Percentiles rank a stretch among this genome's conserved stretches.
Evolutionary conservation across 495 filamentous ascomycete species (phyloP).

Genomic region (Astrothelium subdiscretum): DNA sequence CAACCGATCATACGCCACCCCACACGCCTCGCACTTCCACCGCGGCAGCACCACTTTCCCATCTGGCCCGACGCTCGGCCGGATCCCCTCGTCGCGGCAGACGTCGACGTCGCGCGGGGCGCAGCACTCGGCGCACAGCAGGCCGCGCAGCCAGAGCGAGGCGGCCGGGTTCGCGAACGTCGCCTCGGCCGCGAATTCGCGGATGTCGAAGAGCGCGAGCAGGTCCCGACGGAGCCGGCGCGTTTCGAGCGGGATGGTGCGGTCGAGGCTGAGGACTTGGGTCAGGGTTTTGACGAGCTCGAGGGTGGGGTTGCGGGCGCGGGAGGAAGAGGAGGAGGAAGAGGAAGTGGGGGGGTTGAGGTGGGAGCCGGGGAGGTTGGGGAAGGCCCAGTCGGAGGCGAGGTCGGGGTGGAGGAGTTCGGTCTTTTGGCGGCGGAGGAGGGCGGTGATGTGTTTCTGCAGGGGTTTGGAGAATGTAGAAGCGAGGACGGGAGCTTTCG

Average conservation of each 20-base stretch:
- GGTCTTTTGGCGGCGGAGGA: constrained; percentile 72
- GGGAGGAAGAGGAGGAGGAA: not conserved
- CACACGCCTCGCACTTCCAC: constrained; percentile 74
- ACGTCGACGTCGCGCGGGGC: constrained; percentile 81
- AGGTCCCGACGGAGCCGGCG: constrained; percentile 80
- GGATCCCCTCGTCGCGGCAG: constrained; percentile 78
- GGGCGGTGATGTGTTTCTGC: constrained; percentile 68
- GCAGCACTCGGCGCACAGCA: constrained; percentile 80
- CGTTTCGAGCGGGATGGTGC: constrained; percentile 73
- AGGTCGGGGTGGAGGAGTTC: constrained; percentile 86
- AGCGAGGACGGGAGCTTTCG: constrained; percentile 51
- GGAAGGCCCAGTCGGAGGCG: constrained; percentile 78
- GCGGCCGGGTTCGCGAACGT: constrained; percentile 77
- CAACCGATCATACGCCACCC: constrained; percentile 60
- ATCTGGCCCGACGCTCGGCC: constrained; percentile 30
- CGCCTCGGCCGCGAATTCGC: constrained; percentile 83
- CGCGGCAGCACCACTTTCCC: constrained; percentile 22
- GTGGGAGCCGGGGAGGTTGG: constrained; percentile 68
- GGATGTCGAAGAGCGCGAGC: constrained; percentile 78
- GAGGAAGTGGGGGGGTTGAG: constrained; percentile 33
- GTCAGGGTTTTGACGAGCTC: constrained; percentile 85
- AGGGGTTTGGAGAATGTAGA: constrained; percentile 76
- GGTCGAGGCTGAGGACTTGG: constrained; percentile 81
- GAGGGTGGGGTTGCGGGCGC: constrained; percentile 61
- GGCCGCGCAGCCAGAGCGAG: constrained; percentile 56